phyloP scores from a whole-genome alignment of 495 filamentous ascomycete species.

The Hypoxylon subgilvum region DNA sequence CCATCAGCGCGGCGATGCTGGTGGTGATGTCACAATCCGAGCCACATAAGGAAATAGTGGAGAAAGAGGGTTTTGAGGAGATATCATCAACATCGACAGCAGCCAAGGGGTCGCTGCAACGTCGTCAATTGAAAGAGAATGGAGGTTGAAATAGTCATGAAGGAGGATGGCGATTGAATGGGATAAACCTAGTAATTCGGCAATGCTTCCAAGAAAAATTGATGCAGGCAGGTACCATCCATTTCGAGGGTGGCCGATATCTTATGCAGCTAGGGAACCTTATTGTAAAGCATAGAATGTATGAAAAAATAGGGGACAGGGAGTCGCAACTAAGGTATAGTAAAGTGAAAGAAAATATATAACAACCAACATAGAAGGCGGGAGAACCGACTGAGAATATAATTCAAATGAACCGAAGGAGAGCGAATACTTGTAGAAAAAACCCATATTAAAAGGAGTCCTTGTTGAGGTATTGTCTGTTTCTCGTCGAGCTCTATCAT shows the following conservation, averaged over 20 bases:
- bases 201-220: too few relatives aligned
- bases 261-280: conserved; percentile 32
- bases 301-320: not conserved
- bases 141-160: too few relatives aligned
- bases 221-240: not conserved
- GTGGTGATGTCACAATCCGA: conserved; percentile 2
- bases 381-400: too few relatives aligned
- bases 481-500: conserved; percentile 26
- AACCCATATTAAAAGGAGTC: not conserved
- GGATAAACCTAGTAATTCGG: too few relatives aligned
- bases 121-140: not conserved
- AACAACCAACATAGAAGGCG: too few relatives aligned
- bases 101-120: not conserved
- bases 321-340: conserved; percentile 1
- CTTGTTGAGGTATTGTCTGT: conserved; percentile 26
- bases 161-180: too few relatives aligned
- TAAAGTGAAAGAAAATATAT: not conserved
- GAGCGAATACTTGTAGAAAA: too few relatives aligned
- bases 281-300: conserved; percentile 16
- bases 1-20: conserved; percentile 8
- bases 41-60: not conserved
- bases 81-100: not conserved
- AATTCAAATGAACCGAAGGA: too few relatives aligned
- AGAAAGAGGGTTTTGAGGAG: not conserved
- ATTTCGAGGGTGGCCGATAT: conserved; percentile 11